Evolutionary conservation across 345 rosid species (phyloP).

Genomic region (Excoecaria agallocha): DNA sequence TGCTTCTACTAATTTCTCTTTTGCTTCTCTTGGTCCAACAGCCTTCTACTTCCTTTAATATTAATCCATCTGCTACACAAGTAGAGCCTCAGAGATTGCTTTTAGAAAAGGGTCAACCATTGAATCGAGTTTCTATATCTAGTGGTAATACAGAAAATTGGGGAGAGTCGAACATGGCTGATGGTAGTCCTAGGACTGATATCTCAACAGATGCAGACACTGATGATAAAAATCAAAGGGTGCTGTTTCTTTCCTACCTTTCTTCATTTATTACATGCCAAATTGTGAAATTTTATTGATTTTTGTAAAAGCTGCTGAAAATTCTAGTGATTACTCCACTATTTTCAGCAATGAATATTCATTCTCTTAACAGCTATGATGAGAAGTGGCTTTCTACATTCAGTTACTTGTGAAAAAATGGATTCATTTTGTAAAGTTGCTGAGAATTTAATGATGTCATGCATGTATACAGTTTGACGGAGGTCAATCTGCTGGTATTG

Average conservation of each 20-base stretch:
- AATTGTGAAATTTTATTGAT: not conserved
- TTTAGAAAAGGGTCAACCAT: slow-evolving; percentile 37
- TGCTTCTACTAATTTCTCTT: slow-evolving; percentile 10
- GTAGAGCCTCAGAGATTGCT: slow-evolving; percentile 32
- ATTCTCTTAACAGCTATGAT: not conserved
- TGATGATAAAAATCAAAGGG: slow-evolving; percentile 85
- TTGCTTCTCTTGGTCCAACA: slow-evolving; percentile 9
- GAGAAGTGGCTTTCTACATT: slow-evolving; percentile 4
- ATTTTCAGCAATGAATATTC: not conserved
- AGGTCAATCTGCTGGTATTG: slow-evolving; percentile 43
- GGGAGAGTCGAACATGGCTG: slow-evolving; percentile 70
- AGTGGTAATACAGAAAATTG: slow-evolving; percentile 44
- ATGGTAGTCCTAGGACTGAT: slow-evolving; percentile 88
- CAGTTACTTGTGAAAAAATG: not conserved
- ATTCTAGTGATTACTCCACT: slow-evolving; percentile 5
- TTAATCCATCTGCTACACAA: slow-evolving; percentile 23
- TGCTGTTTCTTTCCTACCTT: slow-evolving; percentile 28
- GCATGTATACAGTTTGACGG: slow-evolving; percentile 58
- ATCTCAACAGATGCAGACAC: slow-evolving; percentile 87
- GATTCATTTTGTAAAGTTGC: slow-evolving; percentile 10
- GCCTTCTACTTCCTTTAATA: slow-evolving; percentile 23
- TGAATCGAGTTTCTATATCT: slow-evolving; percentile 35
- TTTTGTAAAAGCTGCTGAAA: slow-evolving; percentile 1
- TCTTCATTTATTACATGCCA: not conserved
- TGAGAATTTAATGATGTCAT: slow-evolving; percentile 15